A percentile compares a stretch with the other conserved stretches of the same genome.
phyloP scores from a whole-genome alignment of 306 rosid genomes.

The Glycyrrhiza uralensis region DNA sequence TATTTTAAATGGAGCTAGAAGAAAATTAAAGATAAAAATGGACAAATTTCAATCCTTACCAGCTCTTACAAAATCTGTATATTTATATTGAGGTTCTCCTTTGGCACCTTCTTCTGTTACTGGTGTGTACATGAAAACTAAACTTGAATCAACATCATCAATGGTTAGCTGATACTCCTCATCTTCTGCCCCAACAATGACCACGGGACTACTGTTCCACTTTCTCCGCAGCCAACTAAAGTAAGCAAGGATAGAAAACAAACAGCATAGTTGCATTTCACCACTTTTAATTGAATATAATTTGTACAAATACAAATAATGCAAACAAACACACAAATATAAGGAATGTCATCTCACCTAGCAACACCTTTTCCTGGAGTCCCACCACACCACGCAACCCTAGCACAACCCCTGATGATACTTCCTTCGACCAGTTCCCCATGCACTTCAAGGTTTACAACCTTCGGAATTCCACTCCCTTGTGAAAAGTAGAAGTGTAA shows the following conservation, averaged over 20 bases:
- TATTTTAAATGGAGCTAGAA: background rate
- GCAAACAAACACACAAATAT: background rate
- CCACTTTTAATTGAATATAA: constrained; percentile 17
- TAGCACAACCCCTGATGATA: constrained; percentile 66
- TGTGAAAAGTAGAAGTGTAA: constrained; percentile 15
- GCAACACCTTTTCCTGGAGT: constrained; percentile 94
- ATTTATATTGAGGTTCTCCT: constrained; percentile 94
- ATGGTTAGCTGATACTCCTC: constrained; percentile 70
- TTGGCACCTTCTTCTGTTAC: constrained; percentile 92
- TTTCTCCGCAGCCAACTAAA: constrained; percentile 94
- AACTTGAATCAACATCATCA: constrained; percentile 90
- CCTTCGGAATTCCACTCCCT: constrained; percentile 91
- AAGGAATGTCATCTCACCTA: constrained; percentile 58
- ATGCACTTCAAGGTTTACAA: constrained; percentile 69
- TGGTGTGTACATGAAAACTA: constrained; percentile 98
- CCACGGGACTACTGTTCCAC: constrained; percentile 94
- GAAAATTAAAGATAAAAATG: constrained; percentile 10
- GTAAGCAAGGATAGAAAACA: constrained; percentile 18
- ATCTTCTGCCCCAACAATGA: constrained; percentile 89
- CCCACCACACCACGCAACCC: constrained; percentile 98
- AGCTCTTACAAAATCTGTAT: constrained; percentile 90
- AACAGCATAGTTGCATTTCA: constrained; percentile 6
- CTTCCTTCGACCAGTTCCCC: constrained; percentile 92
- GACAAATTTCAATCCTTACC: constrained; percentile 45
- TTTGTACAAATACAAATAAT: background rate